Base-by-base conservation (phyloP, 192 early-diverging fungal species). In the Gamsiella multidivaricata region DNA sequence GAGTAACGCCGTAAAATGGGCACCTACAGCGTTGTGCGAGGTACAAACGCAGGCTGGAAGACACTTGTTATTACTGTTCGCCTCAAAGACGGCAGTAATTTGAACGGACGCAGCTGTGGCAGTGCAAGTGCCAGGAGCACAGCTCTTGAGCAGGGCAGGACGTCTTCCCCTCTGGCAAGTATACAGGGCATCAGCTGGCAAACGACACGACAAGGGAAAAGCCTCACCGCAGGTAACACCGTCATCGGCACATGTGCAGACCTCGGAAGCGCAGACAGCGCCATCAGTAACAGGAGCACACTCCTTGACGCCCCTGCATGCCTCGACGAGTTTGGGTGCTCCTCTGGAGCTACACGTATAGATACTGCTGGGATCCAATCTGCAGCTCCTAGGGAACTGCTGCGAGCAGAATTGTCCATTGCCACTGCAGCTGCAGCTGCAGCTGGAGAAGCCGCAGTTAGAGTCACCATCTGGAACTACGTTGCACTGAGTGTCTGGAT, bases 221-320 rank as follows among this genome's bases (percentile, higher is more conserved):
- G 11, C 28, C n/a, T 65, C 63, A 29, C 63, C 63, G 42, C 63
- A 65, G 28, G 42, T 22, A 4, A 53, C 41, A n/a, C 41, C 63
- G 12, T 55, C 53, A 23, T 32, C n/a, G 39, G 15, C 34, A 22
- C 63, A 65, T 26, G 14, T 55, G 53, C 63, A 65, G 22, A 55
- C 53, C 2, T 41, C 33, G 43, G 22, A 33, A 12, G 36, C 41
- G 23, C 65, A 66, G 32, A 57, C 37, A 15, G 65, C 36, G 4
- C 65, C 65, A 17, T 55, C 43, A 23, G 54, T n/a, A 28, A 66
- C 20, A 49, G 52, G 18, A 28, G 56, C n/a, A 32, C 65, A 66
- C 43, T 56, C 52, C 9, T 52, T 36, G 20, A 18, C 34, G 17
- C 14, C 32, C 34, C 33, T 15, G 20, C 61, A 63, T 2, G 15